phyloP scores from a whole-genome alignment of 306 rosid genomes.

The Comarum palustre region DNA sequence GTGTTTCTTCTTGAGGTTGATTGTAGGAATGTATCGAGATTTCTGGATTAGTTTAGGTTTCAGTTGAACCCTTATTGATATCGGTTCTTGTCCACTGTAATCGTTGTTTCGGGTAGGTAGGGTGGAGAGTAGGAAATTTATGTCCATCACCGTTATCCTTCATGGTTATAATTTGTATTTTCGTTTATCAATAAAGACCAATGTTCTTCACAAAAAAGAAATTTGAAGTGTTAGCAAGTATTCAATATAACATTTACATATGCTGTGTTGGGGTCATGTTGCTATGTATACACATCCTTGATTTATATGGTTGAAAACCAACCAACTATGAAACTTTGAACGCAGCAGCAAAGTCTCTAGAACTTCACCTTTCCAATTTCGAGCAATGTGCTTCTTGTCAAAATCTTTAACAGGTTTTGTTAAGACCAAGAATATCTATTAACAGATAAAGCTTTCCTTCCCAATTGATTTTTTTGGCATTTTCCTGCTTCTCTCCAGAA shows the following conservation, averaged over 20 bases:
- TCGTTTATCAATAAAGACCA: too few relatives aligned
- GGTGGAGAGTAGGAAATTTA: too few relatives aligned
- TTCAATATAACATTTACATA: conserved; percentile 51
- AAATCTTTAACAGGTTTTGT: conserved; percentile 19
- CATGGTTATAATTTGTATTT: too few relatives aligned
- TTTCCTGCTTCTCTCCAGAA: not conserved
- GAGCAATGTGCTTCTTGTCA: conserved; percentile 10
- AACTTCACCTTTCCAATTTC: conserved; percentile 10
- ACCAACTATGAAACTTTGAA: conserved; percentile 15
- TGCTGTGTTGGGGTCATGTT: conserved; percentile 24
- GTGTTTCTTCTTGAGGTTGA: too few relatives aligned
- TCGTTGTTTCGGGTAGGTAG: too few relatives aligned
- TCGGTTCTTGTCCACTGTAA: too few relatives aligned
- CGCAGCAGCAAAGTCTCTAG: not conserved
- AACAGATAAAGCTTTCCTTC: conserved; percentile 20
- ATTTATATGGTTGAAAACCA: conserved; percentile 18
- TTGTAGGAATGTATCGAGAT: too few relatives aligned
- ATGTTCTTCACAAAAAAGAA: too few relatives aligned
- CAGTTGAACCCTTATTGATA: too few relatives aligned
- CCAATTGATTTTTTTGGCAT: conserved; percentile 5
- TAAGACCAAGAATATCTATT: conserved; percentile 20
- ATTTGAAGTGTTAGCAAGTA: conserved; percentile 30
- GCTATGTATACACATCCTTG: conserved; percentile 9
- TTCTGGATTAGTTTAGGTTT: too few relatives aligned
- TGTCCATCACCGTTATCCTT: too few relatives aligned